Base-by-base conservation (phyloP, 2,329 filamentous ascomycete species). In the Biscogniauxia mediterranea region DNA sequence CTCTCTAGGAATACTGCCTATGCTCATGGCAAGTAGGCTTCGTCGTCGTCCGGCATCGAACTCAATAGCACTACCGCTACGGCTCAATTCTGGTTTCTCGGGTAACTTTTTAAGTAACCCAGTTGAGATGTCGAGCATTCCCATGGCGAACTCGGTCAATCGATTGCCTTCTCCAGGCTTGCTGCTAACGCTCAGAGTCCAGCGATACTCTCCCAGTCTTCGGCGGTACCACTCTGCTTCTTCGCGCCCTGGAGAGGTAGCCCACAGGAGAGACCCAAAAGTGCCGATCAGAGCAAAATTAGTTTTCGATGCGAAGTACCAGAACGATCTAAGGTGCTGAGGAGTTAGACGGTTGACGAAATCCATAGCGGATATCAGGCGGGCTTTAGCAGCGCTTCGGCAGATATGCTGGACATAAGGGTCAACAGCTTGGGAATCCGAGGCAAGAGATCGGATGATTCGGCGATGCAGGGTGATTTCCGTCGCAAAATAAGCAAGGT, bases 241-340 rank as follows among this genome's bases (percentile, higher is more conserved):
- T 73, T 97, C 93, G 55, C 87, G 84, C 0, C 91, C 92, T 0
- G 92, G 92, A 0, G 91, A 91, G 0, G 93, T 97, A 9, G 93
- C 92, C 86, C 92, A 94, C 3, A 98, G 84, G 11, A 98, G 81
- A 15, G 91, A 91, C 3, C 93, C 94, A 74, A 98, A 98, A 0
- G 93, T 97, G 59, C 93, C 93, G 70, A 98, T 97, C 11, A 98
- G 83, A 0, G 94, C 93, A 77, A 98, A 97, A 76, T 97, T 97
- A 46, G 90, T 91, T 70, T 92, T 91, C 50, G 89, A 92, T 1
- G 91, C 88, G 72, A 93, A 94, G 73, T 91, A 93, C 94, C 94
- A 98, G 77, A 97, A 97, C 0, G 92, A 86, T n/a, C 89, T 87
- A 28, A 97, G 83, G 70, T 98, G 93, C 42, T 89, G 86, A 0